phyloP scores from a whole-genome alignment of 176 grass and related monocot species.

The Stipa capillata region DNA sequence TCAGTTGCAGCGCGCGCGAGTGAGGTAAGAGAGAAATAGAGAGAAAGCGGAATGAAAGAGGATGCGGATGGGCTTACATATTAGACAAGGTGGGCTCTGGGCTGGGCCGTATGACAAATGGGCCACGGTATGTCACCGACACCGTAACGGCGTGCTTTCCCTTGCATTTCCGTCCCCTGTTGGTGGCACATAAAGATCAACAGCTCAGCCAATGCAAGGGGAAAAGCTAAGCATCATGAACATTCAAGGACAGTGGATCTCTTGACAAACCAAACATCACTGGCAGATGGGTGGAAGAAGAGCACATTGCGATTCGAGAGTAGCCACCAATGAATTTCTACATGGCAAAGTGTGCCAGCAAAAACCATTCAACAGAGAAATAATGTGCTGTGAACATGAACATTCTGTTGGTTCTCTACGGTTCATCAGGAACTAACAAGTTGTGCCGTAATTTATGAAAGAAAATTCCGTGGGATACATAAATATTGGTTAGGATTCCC shows the following conservation, averaged over 20 bases:
- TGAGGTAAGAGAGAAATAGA: background rate
- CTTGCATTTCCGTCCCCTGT: background rate
- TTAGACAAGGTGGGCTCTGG: background rate
- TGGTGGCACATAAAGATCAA: background rate
- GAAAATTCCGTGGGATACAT: background rate
- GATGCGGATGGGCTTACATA: background rate
- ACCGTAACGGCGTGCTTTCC: background rate
- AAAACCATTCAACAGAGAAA: background rate
- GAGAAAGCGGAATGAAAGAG: background rate
- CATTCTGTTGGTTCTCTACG: background rate
- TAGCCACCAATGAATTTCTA: background rate
- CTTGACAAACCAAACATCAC: background rate
- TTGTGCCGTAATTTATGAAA: constrained; percentile 13
- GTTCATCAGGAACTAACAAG: constrained; percentile 3
- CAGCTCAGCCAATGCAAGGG: background rate
- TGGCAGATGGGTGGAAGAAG: background rate
- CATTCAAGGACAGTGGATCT: background rate
- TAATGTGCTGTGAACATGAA: background rate
- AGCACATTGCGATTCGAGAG: background rate
- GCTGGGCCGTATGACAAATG: background rate
- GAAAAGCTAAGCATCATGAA: background rate
- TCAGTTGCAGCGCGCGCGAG: constrained; percentile 28
- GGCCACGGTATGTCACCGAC: background rate
- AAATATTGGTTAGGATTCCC: constrained; percentile 17
- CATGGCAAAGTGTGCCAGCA: background rate